Base-by-base conservation (phyloP, 2,329 filamentous ascomycete genomes). In the Fusarium liriodendri region DNA sequence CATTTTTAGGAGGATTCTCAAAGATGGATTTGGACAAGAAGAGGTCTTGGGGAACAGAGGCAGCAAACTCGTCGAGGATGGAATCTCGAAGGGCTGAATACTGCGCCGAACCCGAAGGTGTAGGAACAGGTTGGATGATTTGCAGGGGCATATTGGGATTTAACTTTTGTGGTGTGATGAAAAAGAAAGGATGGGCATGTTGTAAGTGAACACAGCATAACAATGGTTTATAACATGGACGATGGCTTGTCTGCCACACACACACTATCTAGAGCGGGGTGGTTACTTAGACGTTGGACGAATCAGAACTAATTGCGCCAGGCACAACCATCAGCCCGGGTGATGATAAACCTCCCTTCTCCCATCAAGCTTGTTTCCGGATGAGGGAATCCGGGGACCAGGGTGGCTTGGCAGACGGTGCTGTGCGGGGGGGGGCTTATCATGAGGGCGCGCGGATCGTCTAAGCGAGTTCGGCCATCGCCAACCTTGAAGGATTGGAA, bases 1-100 rank as follows among this genome's bases (percentile, higher is more conserved):
- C 71, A n/a, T 76, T 71, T 1, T 58, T 69, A 0, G 74, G 69
- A 0, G 74, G 73, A 0, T 74, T 74, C 0, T 71, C 58, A 18
- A 71, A 54, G 14, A 71, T 52, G 25, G 13, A 22, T 29, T 62
- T 35, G 1, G 62, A 50, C 4, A 71, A 47, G 7, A 59, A 59
- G 35, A 59, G 55, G 16, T 59, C 20, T 27, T 59, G 29, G 2
- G 55, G 55, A n/a, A 59, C 55, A 14, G 55, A 20, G 10, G 55
- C 55, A n/a, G 55, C 55, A 37, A 59, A 59, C 35, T 59, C 55
- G 2, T 40, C 4, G 9, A 37, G 35, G 18, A 59, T 13, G 7
- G 55, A 40, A 25, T 59, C 55, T n/a, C 55, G 25, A 11, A 59
- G 20, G 35, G 35, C 55, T 27, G 55, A 38, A n/a, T 59, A 59